Evolutionary conservation across 2,329 filamentous ascomycete species (phyloP).

Genomic region (Fusarium sp.): DNA sequence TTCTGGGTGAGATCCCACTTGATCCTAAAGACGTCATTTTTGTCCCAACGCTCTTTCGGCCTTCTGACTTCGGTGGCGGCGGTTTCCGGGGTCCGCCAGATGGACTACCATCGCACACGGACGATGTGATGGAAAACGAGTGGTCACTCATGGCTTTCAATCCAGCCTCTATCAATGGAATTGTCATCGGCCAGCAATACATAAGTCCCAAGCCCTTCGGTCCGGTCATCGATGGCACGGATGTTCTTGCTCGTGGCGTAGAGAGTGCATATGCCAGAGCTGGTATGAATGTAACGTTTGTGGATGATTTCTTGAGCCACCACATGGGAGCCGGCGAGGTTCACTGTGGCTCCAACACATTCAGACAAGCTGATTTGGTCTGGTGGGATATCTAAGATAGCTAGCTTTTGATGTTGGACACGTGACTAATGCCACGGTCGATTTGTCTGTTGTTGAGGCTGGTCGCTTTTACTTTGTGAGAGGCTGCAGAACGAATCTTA

Average conservation of each 20-base stretch:
- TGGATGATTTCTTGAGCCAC: slow-evolving; percentile 48
- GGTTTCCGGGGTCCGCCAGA: no score
- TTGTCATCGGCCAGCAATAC: slow-evolving; percentile 45
- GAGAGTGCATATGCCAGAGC: slow-evolving; percentile 35
- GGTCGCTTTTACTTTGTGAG: no score
- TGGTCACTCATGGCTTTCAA: slow-evolving; percentile 30
- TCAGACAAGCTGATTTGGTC: slow-evolving; percentile 29
- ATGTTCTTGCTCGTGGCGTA: slow-evolving; percentile 44
- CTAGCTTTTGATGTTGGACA: no score
- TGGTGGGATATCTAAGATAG: no score
- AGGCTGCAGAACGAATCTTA: no score
- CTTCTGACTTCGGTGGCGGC: background rate
- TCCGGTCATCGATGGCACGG: slow-evolving; percentile 39
- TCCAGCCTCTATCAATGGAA: slow-evolving; percentile 43
- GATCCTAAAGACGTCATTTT: slow-evolving; percentile 41
- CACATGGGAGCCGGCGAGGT: slow-evolving; percentile 46
- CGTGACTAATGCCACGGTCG: no score
- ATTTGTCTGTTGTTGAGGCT: no score
- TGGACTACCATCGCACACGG: background rate
- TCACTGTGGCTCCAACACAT: slow-evolving; percentile 47
- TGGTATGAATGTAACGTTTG: slow-evolving; percentile 33
- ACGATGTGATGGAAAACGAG: background rate
- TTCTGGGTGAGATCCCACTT: slow-evolving; percentile 45
- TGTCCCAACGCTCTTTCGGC: slow-evolving; percentile 42
- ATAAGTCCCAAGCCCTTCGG: slow-evolving; percentile 47